A percentile compares a stretch with the other conserved stretches of the same genome.
Evolutionary conservation across 108 stramenopile genomes (phyloP).

Genomic region (Fistulifera pelliculosa): DNA sequence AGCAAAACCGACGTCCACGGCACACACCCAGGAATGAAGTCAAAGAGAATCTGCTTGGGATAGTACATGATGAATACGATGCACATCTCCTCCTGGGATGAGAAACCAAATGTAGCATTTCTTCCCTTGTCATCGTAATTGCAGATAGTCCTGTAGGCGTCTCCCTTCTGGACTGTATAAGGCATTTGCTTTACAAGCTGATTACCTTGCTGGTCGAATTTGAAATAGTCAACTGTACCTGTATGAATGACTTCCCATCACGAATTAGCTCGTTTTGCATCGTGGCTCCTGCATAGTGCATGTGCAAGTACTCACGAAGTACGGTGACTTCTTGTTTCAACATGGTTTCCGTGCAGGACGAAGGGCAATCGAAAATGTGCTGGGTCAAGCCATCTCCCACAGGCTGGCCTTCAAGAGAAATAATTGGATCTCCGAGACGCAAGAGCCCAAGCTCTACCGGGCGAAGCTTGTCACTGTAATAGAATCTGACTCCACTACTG

Average conservation of each 20-base stretch:
- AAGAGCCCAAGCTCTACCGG: conserved; percentile 32
- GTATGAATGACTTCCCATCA: conserved; percentile 32
- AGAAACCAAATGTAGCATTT: conserved; percentile 25
- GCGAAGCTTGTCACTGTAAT: conserved; percentile 28
- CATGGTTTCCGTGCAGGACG: conserved; percentile 18
- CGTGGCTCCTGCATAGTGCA: conserved; percentile 33
- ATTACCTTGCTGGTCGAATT: conserved; percentile 43
- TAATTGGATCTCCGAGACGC: conserved; percentile 30
- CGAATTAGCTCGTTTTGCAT: conserved; percentile 38
- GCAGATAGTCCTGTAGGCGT: conserved; percentile 38
- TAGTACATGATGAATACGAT: conserved; percentile 29
- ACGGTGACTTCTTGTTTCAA: conserved; percentile 30
- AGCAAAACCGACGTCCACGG: no score
- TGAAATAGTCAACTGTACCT: conserved; percentile 27
- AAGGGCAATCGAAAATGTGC: conserved; percentile 37
- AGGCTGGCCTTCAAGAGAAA: conserved; percentile 14
- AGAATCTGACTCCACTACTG: conserved; percentile 42
- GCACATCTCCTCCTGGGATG: conserved; percentile 56
- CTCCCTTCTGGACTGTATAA: conserved; percentile 35
- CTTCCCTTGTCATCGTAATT: conserved; percentile 19
- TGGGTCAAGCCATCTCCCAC: conserved; percentile 25
- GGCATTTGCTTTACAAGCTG: conserved; percentile 21
- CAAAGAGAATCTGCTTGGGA: background rate
- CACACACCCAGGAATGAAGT: no score
- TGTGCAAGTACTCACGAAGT: conserved; percentile 42